Evolutionary conservation across 1,139 yeast species (phyloP).

Genomic region (Taphrina flavorubra): DNA sequence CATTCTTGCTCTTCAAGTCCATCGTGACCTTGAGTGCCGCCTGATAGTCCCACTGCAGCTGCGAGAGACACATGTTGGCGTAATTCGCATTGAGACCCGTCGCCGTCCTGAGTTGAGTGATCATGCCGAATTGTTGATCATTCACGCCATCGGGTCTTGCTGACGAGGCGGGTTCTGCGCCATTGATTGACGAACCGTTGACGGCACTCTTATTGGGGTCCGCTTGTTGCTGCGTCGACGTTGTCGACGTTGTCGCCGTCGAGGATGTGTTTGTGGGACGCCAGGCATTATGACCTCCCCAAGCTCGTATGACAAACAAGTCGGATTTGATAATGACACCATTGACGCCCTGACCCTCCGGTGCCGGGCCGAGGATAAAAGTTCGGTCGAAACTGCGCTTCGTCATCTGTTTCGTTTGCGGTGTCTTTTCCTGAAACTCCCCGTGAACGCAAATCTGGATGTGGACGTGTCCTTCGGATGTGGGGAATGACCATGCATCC

Average conservation of each 20-base stretch:
- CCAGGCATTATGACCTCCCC: constrained; percentile 43
- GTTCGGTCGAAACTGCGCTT: constrained; percentile 44
- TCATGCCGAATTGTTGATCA: constrained; percentile 65
- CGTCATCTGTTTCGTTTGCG: constrained; percentile 59
- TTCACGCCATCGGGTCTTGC: constrained; percentile 27
- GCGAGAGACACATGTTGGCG: constrained; percentile 84
- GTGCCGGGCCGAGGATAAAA: constrained; percentile 42
- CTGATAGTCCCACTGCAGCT: constrained; percentile 82
- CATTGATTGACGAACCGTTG: background rate
- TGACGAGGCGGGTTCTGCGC: background rate
- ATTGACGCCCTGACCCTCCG: constrained; percentile 31
- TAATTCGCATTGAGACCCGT: constrained; percentile 80
- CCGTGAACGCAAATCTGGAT: constrained; percentile 84
- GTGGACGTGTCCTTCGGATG: constrained; percentile 68
- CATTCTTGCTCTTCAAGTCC: constrained; percentile 37
- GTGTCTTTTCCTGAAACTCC: constrained; percentile 64
- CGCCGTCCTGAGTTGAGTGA: constrained; percentile 68
- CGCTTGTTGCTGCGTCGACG: background rate
- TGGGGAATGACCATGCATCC: constrained; percentile 67
- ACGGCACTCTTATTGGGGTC: too few species aligned
- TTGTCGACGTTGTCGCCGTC: background rate
- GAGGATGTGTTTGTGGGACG: background rate
- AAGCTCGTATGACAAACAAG: constrained; percentile 39
- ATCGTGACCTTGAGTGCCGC: constrained; percentile 74
- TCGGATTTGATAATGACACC: constrained; percentile 42